Evolutionary conservation across 352 stramenopile species (phyloP), one percentile per base, ranked within the genome.

Genomic region (Globisporangium okanoganense): DNA sequence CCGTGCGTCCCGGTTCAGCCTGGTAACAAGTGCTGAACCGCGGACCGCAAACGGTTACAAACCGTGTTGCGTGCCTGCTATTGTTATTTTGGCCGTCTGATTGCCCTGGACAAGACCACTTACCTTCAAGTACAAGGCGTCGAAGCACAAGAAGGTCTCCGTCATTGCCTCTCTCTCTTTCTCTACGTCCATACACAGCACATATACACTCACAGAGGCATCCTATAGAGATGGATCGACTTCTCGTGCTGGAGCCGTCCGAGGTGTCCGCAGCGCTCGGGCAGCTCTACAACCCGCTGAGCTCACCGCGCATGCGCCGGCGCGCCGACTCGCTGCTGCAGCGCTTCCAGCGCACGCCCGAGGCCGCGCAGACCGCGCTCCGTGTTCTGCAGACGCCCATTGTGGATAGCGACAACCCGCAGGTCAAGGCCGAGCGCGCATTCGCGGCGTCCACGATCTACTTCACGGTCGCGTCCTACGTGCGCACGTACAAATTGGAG

Each of bases 391-490:
- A 83, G 50, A 20, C 71, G 41, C 78, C 78, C 29, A 81, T 88
- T n/a, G 52, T 72, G 0, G 66, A 76, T 33, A 70, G 57, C 2
- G 66, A 71, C 5, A 69, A 67, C 35, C 62, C 67, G 22, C 64
- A 83, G 47, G 45, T 76, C 47, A 69, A 73, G 56, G 70, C 70
- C 20, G 83, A 90, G 63, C 84, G 81, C 44, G 72, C 78, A 41
- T 92, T 92, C 44, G 69, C 82, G 9, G 84, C 78, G 3, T 88
- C 82, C 7, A 94, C 82, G 4, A 65, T 92, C 31, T 94, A 94
- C 70, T 77, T 79, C 43, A 75, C 72, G 2, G 84, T 88, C 27
- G 67, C 82, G 18, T 80, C 70, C 10, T 90, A 88, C 56, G 70
- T 87, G 56, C 79, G 77, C 66, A 88, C 83, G 60, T 89, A 87